These are phyloP conservation scores for Amoeboaphelidium occidentale DNA, from an alignment of 371 early-diverging fungal species.

Conservation along the genomic window DNA sequence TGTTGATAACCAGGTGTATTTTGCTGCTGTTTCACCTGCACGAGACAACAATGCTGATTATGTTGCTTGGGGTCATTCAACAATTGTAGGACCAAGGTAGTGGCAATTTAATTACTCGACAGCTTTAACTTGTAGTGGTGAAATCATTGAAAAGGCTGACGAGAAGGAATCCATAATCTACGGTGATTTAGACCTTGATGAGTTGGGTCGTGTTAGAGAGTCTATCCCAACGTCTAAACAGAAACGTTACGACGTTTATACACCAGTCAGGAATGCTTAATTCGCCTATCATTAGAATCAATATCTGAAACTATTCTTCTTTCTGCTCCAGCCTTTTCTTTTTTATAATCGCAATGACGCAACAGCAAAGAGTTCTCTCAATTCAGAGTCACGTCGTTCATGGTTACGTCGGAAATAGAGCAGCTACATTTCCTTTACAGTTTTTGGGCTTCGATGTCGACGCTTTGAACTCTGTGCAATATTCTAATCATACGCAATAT, in stretches of 20 bases:
- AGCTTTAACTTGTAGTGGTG: no score
- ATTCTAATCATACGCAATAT: constrained; percentile 61
- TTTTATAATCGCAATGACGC: no score
- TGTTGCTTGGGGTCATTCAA: constrained; percentile 84
- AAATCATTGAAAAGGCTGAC: no score
- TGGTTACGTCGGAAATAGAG: constrained; percentile 64
- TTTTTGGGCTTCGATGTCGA: constrained; percentile 72
- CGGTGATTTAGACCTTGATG: constrained; percentile 35
- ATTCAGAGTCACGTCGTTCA: constrained; percentile 79
- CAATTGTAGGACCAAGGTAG: constrained; percentile 68
- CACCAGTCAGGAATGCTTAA: no score
- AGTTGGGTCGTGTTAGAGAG: constrained; percentile 30
- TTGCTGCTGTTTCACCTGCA: constrained; percentile 83
- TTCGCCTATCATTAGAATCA: no score
- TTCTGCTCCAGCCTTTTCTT: no score
- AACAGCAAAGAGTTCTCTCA: constrained; percentile 40
- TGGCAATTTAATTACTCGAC: no score
- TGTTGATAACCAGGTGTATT: constrained; percentile 43
- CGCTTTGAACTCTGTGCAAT: constrained; percentile 69
- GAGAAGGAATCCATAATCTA: constrained; percentile 26
- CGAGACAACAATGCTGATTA: constrained; percentile 32
- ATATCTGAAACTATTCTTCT: no score
- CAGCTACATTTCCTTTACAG: constrained; percentile 73
- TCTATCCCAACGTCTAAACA: constrained; percentile 48
- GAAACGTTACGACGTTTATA: constrained; percentile 69